phyloP scores from a whole-genome alignment of 371 early-diverging fungal genomes.

The Circinella umbellata region DNA sequence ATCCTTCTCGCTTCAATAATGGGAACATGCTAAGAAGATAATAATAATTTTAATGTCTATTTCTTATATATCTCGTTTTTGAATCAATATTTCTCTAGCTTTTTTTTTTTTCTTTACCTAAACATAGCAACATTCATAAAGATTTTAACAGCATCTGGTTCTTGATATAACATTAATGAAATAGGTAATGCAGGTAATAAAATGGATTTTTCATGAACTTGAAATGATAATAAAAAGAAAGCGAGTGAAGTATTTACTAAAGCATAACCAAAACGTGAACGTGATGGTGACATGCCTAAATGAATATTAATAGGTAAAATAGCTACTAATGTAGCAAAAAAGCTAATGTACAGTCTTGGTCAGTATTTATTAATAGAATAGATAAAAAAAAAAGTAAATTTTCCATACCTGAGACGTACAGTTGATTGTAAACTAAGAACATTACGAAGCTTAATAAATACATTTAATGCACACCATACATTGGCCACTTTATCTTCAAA shows the following conservation, averaged over 20 bases:
- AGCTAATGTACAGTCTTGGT: slow-evolving; percentile 41
- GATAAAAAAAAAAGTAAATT: background rate
- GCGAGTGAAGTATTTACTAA: slow-evolving; percentile 77
- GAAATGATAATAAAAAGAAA: slow-evolving; percentile 95
- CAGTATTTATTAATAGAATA: background rate
- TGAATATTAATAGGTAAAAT: slow-evolving; percentile 73
- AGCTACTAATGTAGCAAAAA: slow-evolving; percentile 67
- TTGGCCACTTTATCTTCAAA: slow-evolving; percentile 98
- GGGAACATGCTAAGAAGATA: slow-evolving; percentile 78
- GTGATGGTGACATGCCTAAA: slow-evolving; percentile 58
- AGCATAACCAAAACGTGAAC: slow-evolving; percentile 66
- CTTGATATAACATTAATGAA: slow-evolving; percentile 69
- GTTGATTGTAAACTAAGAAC: slow-evolving; percentile 65
- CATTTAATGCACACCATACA: slow-evolving; percentile 92
- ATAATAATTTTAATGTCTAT: too few species aligned
- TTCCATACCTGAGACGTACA: slow-evolving; percentile 68
- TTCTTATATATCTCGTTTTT: too few species aligned
- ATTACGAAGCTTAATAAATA: slow-evolving; percentile 80
- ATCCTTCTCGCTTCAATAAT: slow-evolving; percentile 74
- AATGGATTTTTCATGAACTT: slow-evolving; percentile 97
- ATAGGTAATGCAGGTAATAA: slow-evolving; percentile 83
- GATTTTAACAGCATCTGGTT: slow-evolving; percentile 60
- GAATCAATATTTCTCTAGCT: background rate
- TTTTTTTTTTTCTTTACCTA: slow-evolving; percentile 45
- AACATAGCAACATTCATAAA: slow-evolving; percentile 87